These are phyloP conservation scores for Ogataea paradorogensis DNA, from an alignment of 805 yeast species.

Conservation along the genomic window DNA sequence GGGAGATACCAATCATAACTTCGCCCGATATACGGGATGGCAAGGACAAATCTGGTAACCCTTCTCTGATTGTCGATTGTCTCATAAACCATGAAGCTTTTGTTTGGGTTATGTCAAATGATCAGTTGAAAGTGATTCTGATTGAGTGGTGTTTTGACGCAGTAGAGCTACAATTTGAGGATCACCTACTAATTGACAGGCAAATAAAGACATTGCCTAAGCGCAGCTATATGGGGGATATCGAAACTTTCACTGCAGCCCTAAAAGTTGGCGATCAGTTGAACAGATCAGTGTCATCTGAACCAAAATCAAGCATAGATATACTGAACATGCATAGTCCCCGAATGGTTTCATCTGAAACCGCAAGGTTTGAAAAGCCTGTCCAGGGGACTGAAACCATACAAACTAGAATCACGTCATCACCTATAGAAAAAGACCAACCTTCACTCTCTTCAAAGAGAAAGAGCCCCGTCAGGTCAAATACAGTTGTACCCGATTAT, in stretches of 20 bases:
- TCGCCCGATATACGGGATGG: conserved; percentile 51
- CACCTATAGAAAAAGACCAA: no score
- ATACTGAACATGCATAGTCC: background rate
- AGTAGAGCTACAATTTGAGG: conserved; percentile 45
- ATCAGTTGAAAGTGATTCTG: conserved; percentile 59
- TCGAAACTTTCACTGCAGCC: background rate
- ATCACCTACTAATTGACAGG: conserved; percentile 51
- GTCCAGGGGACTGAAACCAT: background rate
- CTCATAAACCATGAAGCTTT: conserved; percentile 64
- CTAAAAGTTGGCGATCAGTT: background rate
- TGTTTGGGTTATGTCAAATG: conserved; percentile 56
- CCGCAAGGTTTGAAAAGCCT: no score
- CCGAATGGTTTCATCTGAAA: no score
- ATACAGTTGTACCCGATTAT: background rate
- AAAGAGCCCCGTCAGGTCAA: no score
- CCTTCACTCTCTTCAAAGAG: no score
- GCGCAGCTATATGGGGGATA: conserved; percentile 61
- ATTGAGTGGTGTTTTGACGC: conserved; percentile 85
- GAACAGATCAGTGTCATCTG: background rate
- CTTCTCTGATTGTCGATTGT: conserved; percentile 73
- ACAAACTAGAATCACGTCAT: background rate
- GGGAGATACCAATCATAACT: conserved; percentile 84
- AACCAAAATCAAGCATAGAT: background rate
- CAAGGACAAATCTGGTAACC: conserved; percentile 66
- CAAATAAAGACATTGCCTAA: conserved; percentile 64